Evolutionary conservation across 2,329 filamentous ascomycete genomes (phyloP), one percentile per base, ranked within the genome.

Genomic region (Pseudogymnoascus sp.): DNA sequence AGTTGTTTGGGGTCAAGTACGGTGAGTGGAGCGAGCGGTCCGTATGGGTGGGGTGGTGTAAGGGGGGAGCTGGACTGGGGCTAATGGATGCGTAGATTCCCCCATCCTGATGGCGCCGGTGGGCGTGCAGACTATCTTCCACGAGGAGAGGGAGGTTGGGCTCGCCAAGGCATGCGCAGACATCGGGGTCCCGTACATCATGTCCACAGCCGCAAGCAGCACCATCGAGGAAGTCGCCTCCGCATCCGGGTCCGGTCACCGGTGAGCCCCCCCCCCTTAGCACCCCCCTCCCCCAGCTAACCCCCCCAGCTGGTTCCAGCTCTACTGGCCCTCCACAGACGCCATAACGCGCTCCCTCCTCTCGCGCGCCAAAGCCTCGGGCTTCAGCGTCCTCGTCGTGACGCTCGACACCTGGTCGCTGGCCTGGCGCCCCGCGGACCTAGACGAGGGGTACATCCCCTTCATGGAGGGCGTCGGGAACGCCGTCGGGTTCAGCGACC

Each of bases 401-500:
- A 92, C 89, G 0, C 78, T 91, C 0, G 89, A 92, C 73, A 91
- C 87, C 0, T 89, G 84, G 74, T 80, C 81, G 11, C 78, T 91
- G 36, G 82, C 82, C 0, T 92, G 88, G 87, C 79, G 89, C 38
- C 88, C 87, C 0, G 79, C 78, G 0, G 88, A 91, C 70, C 79
- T 91, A 4, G 87, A 90, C 67, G 79, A 80, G 13, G 83, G 78
- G 2, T 88, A 84, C 68, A 69, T 85, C 0, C 83, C 86, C 0
- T 88, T 89, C 67, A 74, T 85, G 28, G 79, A 76, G 40, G 83
- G 83, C 0, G 72, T 83, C 9, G 87, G 87, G 2, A 81, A 83
- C 61, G 78, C 82, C 50, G 79, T 87, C 2, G 87, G 87, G 1
- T 86, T 91, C 67, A 80, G 80, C 1, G 88, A 91, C 70, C 86